phyloP scores from a whole-genome alignment of 2,329 filamentous ascomycete genomes.

The Nannizziopsis arthrosporioides region DNA sequence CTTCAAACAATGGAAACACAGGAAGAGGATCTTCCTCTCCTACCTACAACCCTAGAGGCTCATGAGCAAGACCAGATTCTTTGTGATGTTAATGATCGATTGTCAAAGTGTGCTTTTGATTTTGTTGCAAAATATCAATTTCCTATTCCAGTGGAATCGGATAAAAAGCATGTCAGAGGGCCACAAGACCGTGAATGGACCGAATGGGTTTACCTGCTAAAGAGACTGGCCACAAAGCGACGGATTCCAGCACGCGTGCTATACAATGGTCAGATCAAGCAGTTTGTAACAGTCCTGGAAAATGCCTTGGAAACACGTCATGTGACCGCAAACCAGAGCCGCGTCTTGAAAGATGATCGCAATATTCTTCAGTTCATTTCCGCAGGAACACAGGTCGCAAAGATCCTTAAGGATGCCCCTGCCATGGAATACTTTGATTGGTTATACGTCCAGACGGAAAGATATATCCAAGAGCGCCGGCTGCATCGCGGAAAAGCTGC shows the following conservation, averaged over 20 bases:
- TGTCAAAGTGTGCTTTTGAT: constrained; percentile 78
- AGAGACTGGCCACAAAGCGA: constrained; percentile 72
- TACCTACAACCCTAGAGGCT: constrained; percentile 69
- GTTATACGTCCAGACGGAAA: constrained; percentile 72
- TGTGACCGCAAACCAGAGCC: constrained; percentile 69
- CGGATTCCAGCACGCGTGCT: constrained; percentile 72
- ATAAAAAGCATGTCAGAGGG: constrained; percentile 64
- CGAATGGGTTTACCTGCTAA: constrained; percentile 81
- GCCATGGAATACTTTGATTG: constrained; percentile 74
- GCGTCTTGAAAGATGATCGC: constrained; percentile 75
- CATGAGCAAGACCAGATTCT: constrained; percentile 77
- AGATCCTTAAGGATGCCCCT: constrained; percentile 70
- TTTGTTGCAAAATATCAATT: constrained; percentile 89
- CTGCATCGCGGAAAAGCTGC: constrained; percentile 17
- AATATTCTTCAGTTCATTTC: constrained; percentile 81
- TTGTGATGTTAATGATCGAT: constrained; percentile 67
- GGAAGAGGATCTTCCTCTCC: constrained; percentile 67
- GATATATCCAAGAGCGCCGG: constrained; percentile 58
- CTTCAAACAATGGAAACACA: constrained; percentile 61
- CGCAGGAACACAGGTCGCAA: constrained; percentile 75
- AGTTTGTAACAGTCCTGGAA: constrained; percentile 76
- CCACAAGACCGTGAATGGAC: constrained; percentile 78
- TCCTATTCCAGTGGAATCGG: constrained; percentile 69
- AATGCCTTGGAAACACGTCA: constrained; percentile 83
- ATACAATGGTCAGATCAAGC: constrained; percentile 84